These are phyloP conservation scores for Juncus effusus DNA, from an alignment of 176 grass and related monocot genomes.

Conservation along the genomic window DNA sequence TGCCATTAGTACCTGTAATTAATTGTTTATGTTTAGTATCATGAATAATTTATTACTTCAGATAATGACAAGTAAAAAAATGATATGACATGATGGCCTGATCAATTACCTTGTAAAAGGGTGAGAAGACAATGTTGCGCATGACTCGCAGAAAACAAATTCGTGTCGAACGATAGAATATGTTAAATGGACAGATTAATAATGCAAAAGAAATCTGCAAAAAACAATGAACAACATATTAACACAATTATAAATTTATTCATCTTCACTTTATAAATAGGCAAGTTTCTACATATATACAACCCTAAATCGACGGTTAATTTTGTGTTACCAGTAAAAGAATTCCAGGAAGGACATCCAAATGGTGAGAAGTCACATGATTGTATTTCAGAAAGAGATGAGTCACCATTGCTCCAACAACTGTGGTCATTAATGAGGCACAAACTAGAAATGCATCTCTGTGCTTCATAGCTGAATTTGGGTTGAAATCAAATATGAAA, in stretches of 20 bases:
- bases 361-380: constrained; percentile 28
- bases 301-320: background rate
- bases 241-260: background rate
- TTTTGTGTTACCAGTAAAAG: constrained; percentile 53
- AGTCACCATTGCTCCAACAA: constrained; percentile 53
- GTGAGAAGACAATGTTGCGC: constrained; percentile 78
- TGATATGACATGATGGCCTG: background rate
- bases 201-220: constrained; percentile 52
- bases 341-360: constrained; percentile 56
- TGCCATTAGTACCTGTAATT: constrained; percentile 73
- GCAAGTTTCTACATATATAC: background rate
- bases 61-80: background rate
- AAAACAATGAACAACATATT: background rate
- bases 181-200: constrained; percentile 70
- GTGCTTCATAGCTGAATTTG: constrained; percentile 61
- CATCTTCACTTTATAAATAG: too few relatives aligned
- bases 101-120: constrained; percentile 65
- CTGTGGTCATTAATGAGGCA: constrained; percentile 68
- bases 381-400: constrained; percentile 66
- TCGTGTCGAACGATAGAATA: constrained; percentile 78
- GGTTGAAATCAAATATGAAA: constrained; percentile 82
- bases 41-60: background rate
- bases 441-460: constrained; percentile 85
- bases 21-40: constrained; percentile 4
- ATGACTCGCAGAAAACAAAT: constrained; percentile 84